phyloP scores from a whole-genome alignment of 495 filamentous ascomycete genomes.

The Ascodesmis nigricans region DNA sequence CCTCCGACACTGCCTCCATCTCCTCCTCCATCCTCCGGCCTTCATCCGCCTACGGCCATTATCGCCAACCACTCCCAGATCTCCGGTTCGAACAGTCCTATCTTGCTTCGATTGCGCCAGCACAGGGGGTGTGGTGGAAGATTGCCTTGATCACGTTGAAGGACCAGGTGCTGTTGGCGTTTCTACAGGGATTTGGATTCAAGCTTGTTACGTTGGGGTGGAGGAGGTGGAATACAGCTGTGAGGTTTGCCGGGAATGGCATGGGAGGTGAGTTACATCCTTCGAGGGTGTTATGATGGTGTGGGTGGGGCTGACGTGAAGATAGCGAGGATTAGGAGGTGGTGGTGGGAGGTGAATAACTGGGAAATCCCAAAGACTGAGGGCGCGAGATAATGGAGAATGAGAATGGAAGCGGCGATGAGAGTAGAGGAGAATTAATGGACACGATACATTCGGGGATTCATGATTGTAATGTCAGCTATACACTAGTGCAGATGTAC shows the following conservation, averaged over 20 bases:
- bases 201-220: slow-evolving; percentile 12
- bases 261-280: slow-evolving; percentile 4
- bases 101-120: slow-evolving; percentile 55
- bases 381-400: background rate
- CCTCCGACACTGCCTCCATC: slow-evolving; percentile 9
- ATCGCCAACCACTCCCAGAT: slow-evolving; percentile 79
- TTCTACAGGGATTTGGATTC: slow-evolving; percentile 16
- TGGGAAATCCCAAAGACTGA: slow-evolving; percentile 5
- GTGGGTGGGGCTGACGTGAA: slow-evolving; percentile 1
- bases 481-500: too few relatives aligned
- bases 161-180: slow-evolving; percentile 46
- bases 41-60: slow-evolving; percentile 25
- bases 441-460: too few relatives aligned
- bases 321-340: slow-evolving; percentile 9
- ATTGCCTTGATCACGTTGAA: slow-evolving; percentile 64
- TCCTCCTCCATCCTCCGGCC: slow-evolving; percentile 10
- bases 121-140: slow-evolving; percentile 45
- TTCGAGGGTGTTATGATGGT: background rate
- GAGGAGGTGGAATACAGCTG: slow-evolving; percentile 17
- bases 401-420: too few relatives aligned
- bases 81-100: slow-evolving; percentile 96
- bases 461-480: too few relatives aligned
- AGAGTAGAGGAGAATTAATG: too few relatives aligned
- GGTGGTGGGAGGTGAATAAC: slow-evolving; percentile 9
- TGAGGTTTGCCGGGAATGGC: slow-evolving; percentile 4